A percentile compares a stretch with the other conserved stretches of the same genome.
phyloP scores from a whole-genome alignment of 1,284 basidiomycete genomes.

The Rhodofomes roseus region DNA sequence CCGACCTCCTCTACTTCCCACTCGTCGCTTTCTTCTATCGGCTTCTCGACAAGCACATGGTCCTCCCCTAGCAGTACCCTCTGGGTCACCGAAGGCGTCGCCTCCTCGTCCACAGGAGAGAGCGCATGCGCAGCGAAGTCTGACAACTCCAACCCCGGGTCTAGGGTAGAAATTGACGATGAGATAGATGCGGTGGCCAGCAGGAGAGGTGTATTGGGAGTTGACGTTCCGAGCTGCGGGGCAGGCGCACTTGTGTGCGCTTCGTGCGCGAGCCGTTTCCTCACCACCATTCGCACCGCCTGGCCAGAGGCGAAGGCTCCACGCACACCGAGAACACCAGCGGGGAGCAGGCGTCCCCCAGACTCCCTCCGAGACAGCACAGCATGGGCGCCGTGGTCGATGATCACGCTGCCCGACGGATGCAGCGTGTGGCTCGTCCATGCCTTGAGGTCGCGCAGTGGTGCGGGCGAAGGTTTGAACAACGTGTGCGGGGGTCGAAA shows the following conservation, averaged over 20 bases:
- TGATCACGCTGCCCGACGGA: slow-evolving; percentile 83
- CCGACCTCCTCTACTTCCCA: slow-evolving; percentile 90
- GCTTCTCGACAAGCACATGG: slow-evolving; percentile 25
- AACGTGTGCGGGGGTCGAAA: slow-evolving; percentile 79
- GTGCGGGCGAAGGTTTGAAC: slow-evolving; percentile 74
- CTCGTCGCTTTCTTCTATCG: slow-evolving; percentile 39
- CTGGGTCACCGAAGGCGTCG: slow-evolving; percentile 22
- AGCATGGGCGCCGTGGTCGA: slow-evolving; percentile 86
- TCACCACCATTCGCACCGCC: slow-evolving; percentile 83
- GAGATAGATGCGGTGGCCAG: slow-evolving; percentile 31
- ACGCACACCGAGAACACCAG: slow-evolving; percentile 83
- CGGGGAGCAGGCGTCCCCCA: slow-evolving; percentile 87
- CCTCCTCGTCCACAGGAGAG: slow-evolving; percentile 31
- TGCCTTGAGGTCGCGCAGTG: slow-evolving; percentile 88
- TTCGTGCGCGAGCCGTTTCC: slow-evolving; percentile 23
- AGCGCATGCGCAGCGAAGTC: slow-evolving; percentile 30
- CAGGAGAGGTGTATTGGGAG: slow-evolving; percentile 41
- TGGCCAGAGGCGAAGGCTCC: slow-evolving; percentile 94
- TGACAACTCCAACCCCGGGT: slow-evolving; percentile 34
- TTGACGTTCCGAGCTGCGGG: slow-evolving; percentile 27
- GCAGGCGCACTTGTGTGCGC: neutral
- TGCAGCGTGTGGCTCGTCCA: slow-evolving; percentile 94
- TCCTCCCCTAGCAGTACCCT: slow-evolving; percentile 29
- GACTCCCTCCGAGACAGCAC: slow-evolving; percentile 84
- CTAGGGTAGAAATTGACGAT: slow-evolving; percentile 36